These are phyloP conservation scores for Neurospora sp. DNA, from an alignment of 495 filamentous ascomycete species.

Conservation along the genomic window DNA sequence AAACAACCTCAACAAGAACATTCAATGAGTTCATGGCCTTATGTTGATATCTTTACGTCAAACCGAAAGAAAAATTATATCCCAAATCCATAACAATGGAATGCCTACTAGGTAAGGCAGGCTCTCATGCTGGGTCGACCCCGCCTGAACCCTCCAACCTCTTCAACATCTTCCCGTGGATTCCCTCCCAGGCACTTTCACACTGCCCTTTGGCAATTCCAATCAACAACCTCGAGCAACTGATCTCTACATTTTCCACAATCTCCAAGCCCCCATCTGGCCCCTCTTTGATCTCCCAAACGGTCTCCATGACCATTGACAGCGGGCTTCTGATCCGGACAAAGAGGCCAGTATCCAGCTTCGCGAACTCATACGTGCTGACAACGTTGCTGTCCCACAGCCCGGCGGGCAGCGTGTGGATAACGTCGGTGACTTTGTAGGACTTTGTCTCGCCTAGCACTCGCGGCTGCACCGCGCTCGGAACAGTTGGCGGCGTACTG, in stretches of 20 bases:
- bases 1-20: background rate
- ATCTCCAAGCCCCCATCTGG: constrained; percentile 18
- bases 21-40: background rate
- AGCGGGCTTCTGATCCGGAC: constrained; percentile 36
- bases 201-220: constrained; percentile 33
- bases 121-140: background rate
- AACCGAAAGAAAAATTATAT: background rate
- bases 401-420: constrained; percentile 29
- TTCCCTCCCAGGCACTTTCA: constrained; percentile 29
- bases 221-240: constrained; percentile 31
- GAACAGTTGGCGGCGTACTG: constrained; percentile 7
- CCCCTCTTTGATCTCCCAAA: constrained; percentile 27
- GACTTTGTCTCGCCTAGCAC: background rate
- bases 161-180: constrained; percentile 31
- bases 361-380: constrained; percentile 35
- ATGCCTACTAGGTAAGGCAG: background rate
- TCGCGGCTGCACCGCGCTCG: constrained; percentile 11
- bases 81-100: background rate
- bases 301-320: constrained; percentile 35
- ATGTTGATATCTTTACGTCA: background rate
- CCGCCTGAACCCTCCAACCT: constrained; percentile 17
- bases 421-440: constrained; percentile 25
- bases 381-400: constrained; percentile 39
- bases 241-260: constrained; percentile 30
- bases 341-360: constrained; percentile 30